Evolutionary conservation across 176 grass and related monocot species (phyloP).

Genomic region (Phragmites australis): DNA sequence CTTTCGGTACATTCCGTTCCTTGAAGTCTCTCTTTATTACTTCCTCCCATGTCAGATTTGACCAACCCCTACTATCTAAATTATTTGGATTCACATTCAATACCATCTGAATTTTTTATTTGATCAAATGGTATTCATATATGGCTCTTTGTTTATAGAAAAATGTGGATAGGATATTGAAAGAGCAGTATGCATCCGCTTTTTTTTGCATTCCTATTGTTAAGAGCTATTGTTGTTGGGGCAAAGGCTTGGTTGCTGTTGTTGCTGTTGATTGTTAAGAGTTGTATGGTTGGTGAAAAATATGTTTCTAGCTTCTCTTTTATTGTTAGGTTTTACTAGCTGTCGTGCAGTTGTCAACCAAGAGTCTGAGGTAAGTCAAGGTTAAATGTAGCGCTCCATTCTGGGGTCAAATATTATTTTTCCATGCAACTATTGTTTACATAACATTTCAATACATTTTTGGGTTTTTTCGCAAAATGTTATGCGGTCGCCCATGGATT

Average conservation of each 20-base stretch:
- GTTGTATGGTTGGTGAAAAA: background rate
- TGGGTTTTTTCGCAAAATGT: background rate
- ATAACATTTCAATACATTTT: background rate
- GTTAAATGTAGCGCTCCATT: background rate
- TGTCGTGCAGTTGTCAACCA: background rate
- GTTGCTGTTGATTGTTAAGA: background rate
- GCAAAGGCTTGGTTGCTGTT: too few relatives aligned
- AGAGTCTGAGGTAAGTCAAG: background rate
- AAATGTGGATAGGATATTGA: background rate
- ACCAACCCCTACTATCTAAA: background rate
- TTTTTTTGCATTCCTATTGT: background rate
- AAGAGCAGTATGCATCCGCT: background rate
- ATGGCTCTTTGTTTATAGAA: background rate
- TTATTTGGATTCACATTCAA: background rate
- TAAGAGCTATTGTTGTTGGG: too few relatives aligned
- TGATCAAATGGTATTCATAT: constrained; percentile 1
- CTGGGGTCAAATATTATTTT: background rate
- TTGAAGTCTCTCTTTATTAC: background rate
- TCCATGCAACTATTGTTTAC: background rate
- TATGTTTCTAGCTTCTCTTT: background rate
- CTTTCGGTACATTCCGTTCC: background rate
- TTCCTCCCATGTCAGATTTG: background rate
- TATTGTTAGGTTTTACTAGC: background rate
- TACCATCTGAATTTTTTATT: constrained; percentile 3
- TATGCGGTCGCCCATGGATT: background rate